A percentile compares a stretch with the other conserved stretches of the same genome.
These are phyloP conservation scores for Pichia sp. DNA, from an alignment of 1,139 yeast species.

Conservation along the genomic window DNA sequence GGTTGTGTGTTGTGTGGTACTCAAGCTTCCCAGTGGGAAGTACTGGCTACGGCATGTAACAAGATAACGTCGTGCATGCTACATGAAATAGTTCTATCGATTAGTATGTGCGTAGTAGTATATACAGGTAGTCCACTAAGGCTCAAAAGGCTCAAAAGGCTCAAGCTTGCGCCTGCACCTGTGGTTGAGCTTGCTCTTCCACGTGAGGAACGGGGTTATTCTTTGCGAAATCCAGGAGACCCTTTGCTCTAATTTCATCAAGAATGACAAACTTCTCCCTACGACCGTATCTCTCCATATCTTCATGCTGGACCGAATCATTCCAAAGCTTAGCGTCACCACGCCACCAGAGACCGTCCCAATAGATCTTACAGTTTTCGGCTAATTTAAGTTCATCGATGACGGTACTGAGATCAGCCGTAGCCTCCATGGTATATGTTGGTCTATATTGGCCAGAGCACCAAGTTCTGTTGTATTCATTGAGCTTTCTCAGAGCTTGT, in stretches of 20 bases:
- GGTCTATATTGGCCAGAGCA: slow-evolving; percentile 83
- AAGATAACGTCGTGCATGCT: no score
- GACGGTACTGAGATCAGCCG: slow-evolving; percentile 74
- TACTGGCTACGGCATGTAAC: no score
- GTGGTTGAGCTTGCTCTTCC: no score
- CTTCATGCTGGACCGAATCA: slow-evolving; percentile 47
- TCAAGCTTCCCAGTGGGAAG: no score
- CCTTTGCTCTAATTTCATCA: slow-evolving; percentile 43
- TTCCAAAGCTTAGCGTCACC: slow-evolving; percentile 71
- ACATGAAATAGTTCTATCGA: no score
- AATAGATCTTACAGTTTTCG: slow-evolving; percentile 43
- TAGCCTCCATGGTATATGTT: slow-evolving; percentile 84
- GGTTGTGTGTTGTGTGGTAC: no score
- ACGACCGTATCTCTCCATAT: slow-evolving; percentile 52
- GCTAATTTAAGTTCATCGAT: slow-evolving; percentile 52
- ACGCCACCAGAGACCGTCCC: slow-evolving; percentile 86
- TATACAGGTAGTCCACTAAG: no score
- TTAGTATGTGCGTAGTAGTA: no score
- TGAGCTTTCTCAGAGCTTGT: slow-evolving; percentile 60
- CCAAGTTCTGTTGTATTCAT: slow-evolving; percentile 79
- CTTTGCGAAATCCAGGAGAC: slow-evolving; percentile 23
- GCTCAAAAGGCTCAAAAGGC: no score
- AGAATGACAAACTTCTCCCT: slow-evolving; percentile 59
- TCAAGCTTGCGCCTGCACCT: no score
- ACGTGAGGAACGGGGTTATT: no score